Evolutionary conservation across 768 basidiomycete genomes (phyloP).

Genomic region (Mycena galopus): DNA sequence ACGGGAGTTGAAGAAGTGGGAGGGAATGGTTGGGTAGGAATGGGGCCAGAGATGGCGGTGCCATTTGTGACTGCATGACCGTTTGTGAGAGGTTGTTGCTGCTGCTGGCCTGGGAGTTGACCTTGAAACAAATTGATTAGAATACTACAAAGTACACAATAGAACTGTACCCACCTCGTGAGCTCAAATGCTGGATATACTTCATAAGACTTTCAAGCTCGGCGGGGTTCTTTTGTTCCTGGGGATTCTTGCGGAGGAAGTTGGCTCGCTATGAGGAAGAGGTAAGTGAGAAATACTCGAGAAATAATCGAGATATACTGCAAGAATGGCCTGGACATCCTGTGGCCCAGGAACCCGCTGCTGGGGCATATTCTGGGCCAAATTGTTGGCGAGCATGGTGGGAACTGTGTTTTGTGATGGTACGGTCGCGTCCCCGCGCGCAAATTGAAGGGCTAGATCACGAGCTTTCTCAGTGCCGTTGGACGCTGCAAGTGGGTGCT

Average conservation of each 20-base stretch:
- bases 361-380: constrained; percentile 49
- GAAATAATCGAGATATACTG: constrained; percentile 47
- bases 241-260: constrained; percentile 64
- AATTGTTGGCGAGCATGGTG: constrained; percentile 55
- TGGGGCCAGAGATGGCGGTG: constrained; percentile 52
- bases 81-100: constrained; percentile 53
- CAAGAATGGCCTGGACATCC: constrained; percentile 59
- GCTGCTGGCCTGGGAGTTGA: constrained; percentile 44
- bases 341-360: constrained; percentile 46
- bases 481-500: constrained; percentile 31
- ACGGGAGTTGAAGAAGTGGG: constrained; percentile 78
- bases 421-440: constrained; percentile 31
- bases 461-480: constrained; percentile 25
- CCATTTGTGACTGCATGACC: constrained; percentile 44
- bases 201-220: constrained; percentile 63
- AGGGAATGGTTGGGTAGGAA: constrained; percentile 63
- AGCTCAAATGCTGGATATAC: constrained; percentile 58
- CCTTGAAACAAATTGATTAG: constrained; percentile 7
- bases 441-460: constrained; percentile 38
- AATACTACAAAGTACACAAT: constrained; percentile 23
- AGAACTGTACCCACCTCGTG: constrained; percentile 44
- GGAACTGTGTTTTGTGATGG: constrained; percentile 14
- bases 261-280: constrained; percentile 57
- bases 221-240: constrained; percentile 59
- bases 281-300: constrained; percentile 29